Percentiles rank a stretch among this genome's conserved stretches.
Conservation (phyloP, 257 asterid genomes). For the Mentha longifolia region DNA sequence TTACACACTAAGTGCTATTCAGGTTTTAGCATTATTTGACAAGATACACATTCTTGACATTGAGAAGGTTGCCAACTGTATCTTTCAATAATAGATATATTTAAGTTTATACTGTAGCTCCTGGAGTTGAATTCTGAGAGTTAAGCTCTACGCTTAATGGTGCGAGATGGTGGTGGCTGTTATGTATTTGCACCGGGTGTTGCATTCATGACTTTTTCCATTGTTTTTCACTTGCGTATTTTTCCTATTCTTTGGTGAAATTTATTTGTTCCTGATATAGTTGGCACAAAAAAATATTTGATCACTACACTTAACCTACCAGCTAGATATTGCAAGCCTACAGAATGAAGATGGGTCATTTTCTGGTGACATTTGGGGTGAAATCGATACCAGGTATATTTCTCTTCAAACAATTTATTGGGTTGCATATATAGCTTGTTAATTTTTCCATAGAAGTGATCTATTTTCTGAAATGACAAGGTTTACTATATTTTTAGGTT, state of each 20-base stretch:
- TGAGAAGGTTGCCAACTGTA: conserved; percentile 79
- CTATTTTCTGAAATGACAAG: conserved; percentile 13
- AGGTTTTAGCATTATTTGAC: conserved; percentile 87
- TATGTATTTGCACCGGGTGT: not conserved
- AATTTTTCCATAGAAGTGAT: not conserved
- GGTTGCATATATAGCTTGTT: not conserved
- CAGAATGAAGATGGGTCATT: conserved; percentile 96
- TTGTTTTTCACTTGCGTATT: conserved; percentile 15
- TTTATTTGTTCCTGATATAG: not conserved
- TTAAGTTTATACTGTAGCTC: too few species aligned
- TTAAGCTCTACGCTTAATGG: not conserved
- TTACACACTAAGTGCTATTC: conserved; percentile 92
- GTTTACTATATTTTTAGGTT: conserved; percentile 73
- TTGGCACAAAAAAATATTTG: not conserved
- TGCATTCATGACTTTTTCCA: not conserved
- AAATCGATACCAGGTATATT: conserved; percentile 79
- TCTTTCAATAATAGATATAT: conserved; percentile 46
- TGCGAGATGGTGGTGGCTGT: not conserved
- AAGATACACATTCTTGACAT: conserved; percentile 75
- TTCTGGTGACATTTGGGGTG: conserved; percentile 97
- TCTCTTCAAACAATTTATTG: conserved; percentile 11
- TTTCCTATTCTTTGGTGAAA: conserved; percentile 2
- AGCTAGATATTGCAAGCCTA: conserved; percentile 75
- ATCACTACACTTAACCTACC: conserved; percentile 52
- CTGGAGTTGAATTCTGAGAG: too few species aligned